Conservation (phyloP, 352 stramenopile species). For the Blastocystis sp. region DNA sequence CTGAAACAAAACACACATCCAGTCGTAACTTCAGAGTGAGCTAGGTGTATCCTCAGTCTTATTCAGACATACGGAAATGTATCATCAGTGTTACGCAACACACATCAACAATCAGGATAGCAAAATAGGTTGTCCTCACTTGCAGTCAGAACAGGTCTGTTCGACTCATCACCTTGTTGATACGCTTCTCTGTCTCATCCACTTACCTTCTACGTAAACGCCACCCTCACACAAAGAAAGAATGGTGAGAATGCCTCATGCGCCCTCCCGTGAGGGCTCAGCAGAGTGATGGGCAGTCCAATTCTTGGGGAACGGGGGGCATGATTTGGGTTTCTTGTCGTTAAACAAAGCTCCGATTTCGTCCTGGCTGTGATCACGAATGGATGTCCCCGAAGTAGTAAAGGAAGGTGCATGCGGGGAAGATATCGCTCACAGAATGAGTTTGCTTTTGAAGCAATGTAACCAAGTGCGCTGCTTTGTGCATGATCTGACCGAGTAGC, state of each 20-base stretch:
- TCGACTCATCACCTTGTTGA: neutral
- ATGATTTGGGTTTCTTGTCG: neutral
- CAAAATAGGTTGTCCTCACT: constrained; percentile 53
- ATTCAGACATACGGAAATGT: constrained; percentile 26
- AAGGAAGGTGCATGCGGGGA: neutral
- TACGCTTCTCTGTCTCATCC: neutral
- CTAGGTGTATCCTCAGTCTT: constrained; percentile 38
- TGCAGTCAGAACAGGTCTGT: constrained; percentile 69
- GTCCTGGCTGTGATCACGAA: neutral
- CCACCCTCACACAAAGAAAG: neutral
- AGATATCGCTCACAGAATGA: neutral
- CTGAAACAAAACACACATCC: neutral
- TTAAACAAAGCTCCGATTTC: no score
- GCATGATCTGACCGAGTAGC: neutral
- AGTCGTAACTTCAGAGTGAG: constrained; percentile 52
- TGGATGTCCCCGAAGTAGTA: neutral
- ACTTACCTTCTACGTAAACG: neutral
- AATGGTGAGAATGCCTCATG: neutral
- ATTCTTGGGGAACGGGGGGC: neutral
- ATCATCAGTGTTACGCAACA: constrained; percentile 1
- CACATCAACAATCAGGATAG: constrained; percentile 52
- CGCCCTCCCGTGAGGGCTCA: neutral
- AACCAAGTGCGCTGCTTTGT: neutral
- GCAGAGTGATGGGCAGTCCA: neutral
- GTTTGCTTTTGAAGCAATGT: neutral